phyloP scores from a whole-genome alignment of 2,329 filamentous ascomycete species.

The Hymenoscyphus scutula region DNA sequence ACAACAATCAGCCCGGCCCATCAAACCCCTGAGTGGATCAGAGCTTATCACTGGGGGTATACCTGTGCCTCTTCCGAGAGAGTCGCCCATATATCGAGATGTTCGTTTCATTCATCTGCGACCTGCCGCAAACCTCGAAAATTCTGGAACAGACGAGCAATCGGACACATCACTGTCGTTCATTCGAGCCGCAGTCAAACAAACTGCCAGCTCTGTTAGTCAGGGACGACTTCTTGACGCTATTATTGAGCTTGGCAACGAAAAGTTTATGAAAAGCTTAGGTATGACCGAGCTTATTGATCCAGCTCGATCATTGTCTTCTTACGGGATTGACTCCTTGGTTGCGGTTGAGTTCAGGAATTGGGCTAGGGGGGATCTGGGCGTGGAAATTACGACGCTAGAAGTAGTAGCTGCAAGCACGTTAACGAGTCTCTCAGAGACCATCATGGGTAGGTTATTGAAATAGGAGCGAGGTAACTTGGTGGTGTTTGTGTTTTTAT shows the following conservation, averaged over 20 bases:
- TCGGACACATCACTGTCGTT: background rate
- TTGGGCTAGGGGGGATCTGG: constrained; percentile 39
- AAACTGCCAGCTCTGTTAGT: background rate
- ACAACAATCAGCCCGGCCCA: constrained; percentile 25
- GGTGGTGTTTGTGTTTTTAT: too few species aligned
- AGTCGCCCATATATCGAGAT: constrained; percentile 28
- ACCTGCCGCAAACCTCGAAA: background rate
- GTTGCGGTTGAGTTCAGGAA: constrained; percentile 50
- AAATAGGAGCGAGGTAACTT: too few species aligned
- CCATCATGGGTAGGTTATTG: too few species aligned
- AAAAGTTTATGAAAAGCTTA: constrained; percentile 11
- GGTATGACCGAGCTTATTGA: constrained; percentile 8
- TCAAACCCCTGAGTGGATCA: constrained; percentile 21
- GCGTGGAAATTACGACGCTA: constrained; percentile 3
- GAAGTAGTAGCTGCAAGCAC: background rate
- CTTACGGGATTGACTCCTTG: constrained; percentile 51
- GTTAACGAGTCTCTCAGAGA: background rate
- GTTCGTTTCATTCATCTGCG: constrained; percentile 27
- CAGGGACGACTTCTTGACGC: background rate
- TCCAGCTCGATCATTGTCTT: constrained; percentile 26
- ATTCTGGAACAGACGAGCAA: too few species aligned
- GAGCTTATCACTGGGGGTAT: constrained; percentile 36
- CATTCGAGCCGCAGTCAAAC: background rate
- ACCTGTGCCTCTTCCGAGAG: constrained; percentile 28
- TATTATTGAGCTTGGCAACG: background rate